Evolutionary conservation across 257 asterid genomes (phyloP), one percentile per base, ranked within the genome.

Genomic region (Solanum bukasovii): DNA sequence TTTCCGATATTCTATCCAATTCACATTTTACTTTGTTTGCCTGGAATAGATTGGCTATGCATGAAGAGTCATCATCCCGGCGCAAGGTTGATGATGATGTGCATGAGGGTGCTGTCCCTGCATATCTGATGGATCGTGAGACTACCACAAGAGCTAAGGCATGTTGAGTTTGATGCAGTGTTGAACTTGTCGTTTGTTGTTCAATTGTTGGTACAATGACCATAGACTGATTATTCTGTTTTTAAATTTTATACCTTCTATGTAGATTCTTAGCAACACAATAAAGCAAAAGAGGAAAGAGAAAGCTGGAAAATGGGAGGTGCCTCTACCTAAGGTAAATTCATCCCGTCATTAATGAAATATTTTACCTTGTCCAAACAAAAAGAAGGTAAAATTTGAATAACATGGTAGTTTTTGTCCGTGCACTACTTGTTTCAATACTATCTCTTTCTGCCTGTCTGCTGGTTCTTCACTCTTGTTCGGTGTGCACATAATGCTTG

Each of bases 261-360:
- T 87, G 87, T 93, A 96, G 99, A 93, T 92, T 81, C 96, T 97
- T 72, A 97, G 99, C 96, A 96, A 97, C 89, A 95, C 99, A 25
- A 92, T 97, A 68, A 97, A 97, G 92, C 99, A 97, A 88, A 97
- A 97, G 93, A 92, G 98, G 90, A 97, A 97, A 89, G 99, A 96
- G 90, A 97, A 93, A 90, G 99, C 99, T 61, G 99, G 99, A 73
- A 96, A 95, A 91, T 97, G 99, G 99, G 99, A 96, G 84, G 99
- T 97, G 85, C 99, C 99, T 89, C 92, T 97, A 37, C 99, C 99
- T 44, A 97, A 97, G 99, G 99, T 97, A 91, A 25, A 27, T 14
- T 79, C 31, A 21, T 42, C 29, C 20, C 56, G 37, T 37, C 52
- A 42, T 42, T 42, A 42, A 0, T 42, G 0, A 35, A 35, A 37